Percentiles rank a stretch among this genome's conserved stretches.
Evolutionary conservation across 2,329 filamentous ascomycete species (phyloP).

Genomic region (Colletotrichum simmondsii): DNA sequence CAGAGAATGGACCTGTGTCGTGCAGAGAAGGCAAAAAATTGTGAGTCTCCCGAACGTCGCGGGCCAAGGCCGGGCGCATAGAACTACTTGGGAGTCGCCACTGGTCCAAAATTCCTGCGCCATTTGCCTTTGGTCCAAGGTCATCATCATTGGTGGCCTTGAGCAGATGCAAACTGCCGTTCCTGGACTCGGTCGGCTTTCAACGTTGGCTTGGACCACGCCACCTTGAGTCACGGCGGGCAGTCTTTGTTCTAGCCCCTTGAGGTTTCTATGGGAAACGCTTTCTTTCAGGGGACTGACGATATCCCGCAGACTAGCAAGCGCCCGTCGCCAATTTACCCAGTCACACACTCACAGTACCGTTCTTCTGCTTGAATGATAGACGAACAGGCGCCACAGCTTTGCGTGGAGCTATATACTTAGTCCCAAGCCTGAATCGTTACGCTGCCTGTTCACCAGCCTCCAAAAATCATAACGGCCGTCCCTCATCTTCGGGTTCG

Average conservation of each 20-base stretch:
- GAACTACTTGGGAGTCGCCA: background rate
- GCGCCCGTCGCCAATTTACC: background rate
- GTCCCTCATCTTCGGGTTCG: background rate
- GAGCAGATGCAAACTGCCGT: conserved; percentile 5
- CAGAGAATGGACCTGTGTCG: background rate
- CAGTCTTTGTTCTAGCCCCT: conserved; percentile 21
- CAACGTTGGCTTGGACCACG: conserved; percentile 29
- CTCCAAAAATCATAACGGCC: background rate
- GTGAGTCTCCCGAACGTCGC: background rate
- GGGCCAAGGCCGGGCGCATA: background rate
- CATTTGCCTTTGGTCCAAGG: background rate
- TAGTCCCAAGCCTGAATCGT: background rate
- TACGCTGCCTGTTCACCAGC: background rate
- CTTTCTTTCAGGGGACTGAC: background rate
- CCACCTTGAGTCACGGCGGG: conserved; percentile 22
- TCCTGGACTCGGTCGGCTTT: conserved; percentile 13
- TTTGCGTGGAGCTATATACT: background rate
- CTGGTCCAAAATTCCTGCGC: conserved; percentile 6
- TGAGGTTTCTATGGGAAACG: background rate
- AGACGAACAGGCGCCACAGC: background rate
- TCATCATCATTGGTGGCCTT: conserved; percentile 11
- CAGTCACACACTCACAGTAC: background rate
- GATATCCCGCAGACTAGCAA: conserved; percentile 10
- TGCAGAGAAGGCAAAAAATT: background rate
- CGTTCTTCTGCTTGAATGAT: background rate